Base-by-base conservation (phyloP, 805 yeast genomes). In the Candida succiphila region DNA sequence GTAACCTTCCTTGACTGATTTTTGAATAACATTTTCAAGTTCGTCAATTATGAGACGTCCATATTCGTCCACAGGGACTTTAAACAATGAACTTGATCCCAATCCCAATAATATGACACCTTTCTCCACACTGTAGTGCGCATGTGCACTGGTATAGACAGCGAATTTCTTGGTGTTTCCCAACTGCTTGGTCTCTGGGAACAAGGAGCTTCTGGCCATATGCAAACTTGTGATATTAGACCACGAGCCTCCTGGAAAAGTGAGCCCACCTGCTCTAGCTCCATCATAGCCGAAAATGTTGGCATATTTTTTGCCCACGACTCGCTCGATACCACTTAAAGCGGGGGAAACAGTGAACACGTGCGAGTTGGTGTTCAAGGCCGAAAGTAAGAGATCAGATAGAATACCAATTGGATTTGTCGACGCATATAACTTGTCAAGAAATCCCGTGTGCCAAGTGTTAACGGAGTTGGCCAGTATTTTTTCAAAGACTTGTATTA, bases 231-330 rank as follows among this genome's bases (percentile, higher is more conserved):
- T 84, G 34, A 80, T 69, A 53, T 84, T 84, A 7, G 94, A 81
- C 78, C 87, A 84, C 4, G 89, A 78, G 0, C 95, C 95, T 15
- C 95, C 95, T 16, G 86, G 70, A 51, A 84, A 81, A 1, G 95
- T 85, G 43, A 85, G 59, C 0, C 95, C 95, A 18, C 94, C 95
- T 29, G 88, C 72, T 22, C 62, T 59, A 3, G 58, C 58, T 5
- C 68, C 69, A 17, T 43, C 42, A 45, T 67, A 81, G 0, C 83
- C 77, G 55, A 80, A 83, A 46, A 78, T 40, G 29, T 56, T 49
- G 4, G 94, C 94, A 48, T 85, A 85, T 35, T 75, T 70, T 29
- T 64, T 68, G 12, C 78, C 75, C 22, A 80, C 75, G 37, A 63
- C 66, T 54, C 78, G 78, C 50, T 84, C 95, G 34, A 85, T 72